Conservation (phyloP, 331 rosid species). For the Spiraea crenata region DNA sequence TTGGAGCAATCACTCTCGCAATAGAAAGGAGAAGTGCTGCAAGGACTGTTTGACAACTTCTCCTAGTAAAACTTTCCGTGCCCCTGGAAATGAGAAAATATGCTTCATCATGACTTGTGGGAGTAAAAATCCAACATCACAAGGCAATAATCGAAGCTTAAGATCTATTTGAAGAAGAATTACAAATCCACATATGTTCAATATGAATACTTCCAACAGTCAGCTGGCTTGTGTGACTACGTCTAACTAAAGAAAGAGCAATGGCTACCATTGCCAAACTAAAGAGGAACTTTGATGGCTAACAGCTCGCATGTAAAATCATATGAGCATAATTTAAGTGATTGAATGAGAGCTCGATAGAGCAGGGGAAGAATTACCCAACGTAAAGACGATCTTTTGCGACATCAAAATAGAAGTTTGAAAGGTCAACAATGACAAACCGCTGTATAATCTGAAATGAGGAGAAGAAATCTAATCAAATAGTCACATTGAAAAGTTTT, state of each 20-base stretch:
- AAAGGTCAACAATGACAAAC: conserved; percentile 91
- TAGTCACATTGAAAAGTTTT: conserved; percentile 9
- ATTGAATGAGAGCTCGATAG: conserved; percentile 1
- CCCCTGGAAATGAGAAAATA: conserved; percentile 54
- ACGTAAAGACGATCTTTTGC: conserved; percentile 99
- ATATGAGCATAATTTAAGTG: not conserved
- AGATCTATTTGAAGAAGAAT: not conserved
- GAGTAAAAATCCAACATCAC: not conserved
- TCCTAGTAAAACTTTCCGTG: conserved; percentile 76
- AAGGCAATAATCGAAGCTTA: not conserved
- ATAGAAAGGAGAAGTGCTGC: conserved; percentile 80
- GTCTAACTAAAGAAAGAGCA: not conserved
- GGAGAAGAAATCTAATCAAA: conserved; percentile 20
- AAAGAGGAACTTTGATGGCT: not conserved
- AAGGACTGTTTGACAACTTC: conserved; percentile 96
- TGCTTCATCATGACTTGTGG: not conserved
- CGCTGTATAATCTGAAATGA: conserved; percentile 80
- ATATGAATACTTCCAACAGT: not conserved
- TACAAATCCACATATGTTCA: not conserved
- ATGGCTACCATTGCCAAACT: not conserved
- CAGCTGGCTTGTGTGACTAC: too few relatives aligned
- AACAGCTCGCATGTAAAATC: not conserved
- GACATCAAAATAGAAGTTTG: conserved; percentile 90
- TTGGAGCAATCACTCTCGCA: conserved; percentile 77
- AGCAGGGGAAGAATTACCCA: conserved; percentile 53